Base-by-base conservation (phyloP, 306 rosid genomes). In the Quercus dentata region DNA sequence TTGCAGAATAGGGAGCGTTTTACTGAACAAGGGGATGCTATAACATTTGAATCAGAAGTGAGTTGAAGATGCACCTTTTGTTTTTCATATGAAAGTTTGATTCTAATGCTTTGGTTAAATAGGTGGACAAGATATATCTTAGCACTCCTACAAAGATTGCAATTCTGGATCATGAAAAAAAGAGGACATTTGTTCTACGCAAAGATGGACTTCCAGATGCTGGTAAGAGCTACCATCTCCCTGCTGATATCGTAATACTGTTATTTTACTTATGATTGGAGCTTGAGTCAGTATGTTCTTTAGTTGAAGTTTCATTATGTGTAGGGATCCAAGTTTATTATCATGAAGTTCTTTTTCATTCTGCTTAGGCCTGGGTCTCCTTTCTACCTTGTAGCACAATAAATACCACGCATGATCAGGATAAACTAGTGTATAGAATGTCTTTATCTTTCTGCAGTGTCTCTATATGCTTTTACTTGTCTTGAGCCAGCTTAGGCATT, bases 191-290 rank as follows among this genome's bases (percentile, higher is more conserved):
- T 88, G 99, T 90, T 58, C 67, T 96, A 74, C 97, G 91, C 38
- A 96, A 96, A 84, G 99, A 96, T 81, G 99, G 99, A 46, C 98
- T 96, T 89, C 97, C 98, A 78, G 99, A 96, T 96, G 99, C 98
- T 33, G 99, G 99, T 96, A 72, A 89, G 89, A 68, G 59, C 79
- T 55, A 63, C 75, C 70, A 56, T n/a, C 59, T 58, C 41, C 82
- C 82, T 80, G 71, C 72, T 81, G 73, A 11, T 64, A 52, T 81
- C 13, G 64, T 64, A 23, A 15, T 11, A 20, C 21, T 44, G 49
- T 49, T 72, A 38, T 57, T 51, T 72, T 18, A 41, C 58, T 44
- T 3, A 56, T 71, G 54, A 49, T 49, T 49, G 44, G 58, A 65
- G 33, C 65, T 17, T 69, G 51, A 65, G 62, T 31, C n/a, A 54